Percentiles rank a stretch among this genome's conserved stretches.
phyloP scores from a whole-genome alignment of 768 basidiomycete genomes.

The Termitomyces sp. region DNA sequence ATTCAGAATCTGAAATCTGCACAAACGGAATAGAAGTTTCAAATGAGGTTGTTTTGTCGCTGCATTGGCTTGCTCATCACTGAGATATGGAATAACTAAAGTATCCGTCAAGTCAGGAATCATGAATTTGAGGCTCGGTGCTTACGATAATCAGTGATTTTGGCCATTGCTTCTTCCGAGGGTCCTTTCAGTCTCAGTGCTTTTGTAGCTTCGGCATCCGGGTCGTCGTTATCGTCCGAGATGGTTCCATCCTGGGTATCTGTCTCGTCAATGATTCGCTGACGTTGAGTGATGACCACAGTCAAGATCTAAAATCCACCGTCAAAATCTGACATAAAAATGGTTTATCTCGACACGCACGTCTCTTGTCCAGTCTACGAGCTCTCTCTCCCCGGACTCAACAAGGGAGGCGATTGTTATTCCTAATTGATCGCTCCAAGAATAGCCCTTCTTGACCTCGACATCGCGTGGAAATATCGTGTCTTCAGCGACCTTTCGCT shows the following conservation, averaged over 20 bases:
- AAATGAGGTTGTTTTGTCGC: conserved; percentile 76
- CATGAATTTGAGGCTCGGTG: conserved; percentile 1
- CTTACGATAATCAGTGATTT: conserved; percentile 78
- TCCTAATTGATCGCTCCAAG: conserved; percentile 87
- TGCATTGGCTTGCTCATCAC: conserved; percentile 72
- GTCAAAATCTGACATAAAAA: not conserved
- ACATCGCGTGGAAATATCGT: conserved; percentile 61
- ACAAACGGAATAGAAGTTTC: conserved; percentile 81
- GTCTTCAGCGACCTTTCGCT: conserved; percentile 38
- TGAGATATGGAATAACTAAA: conserved; percentile 72
- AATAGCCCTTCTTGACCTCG: conserved; percentile 81
- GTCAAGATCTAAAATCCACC: conserved; percentile 48
- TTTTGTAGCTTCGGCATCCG: conserved; percentile 15
- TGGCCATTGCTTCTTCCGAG: conserved; percentile 65
- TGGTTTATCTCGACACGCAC: conserved; percentile 41
- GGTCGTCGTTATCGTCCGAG: conserved; percentile 26
- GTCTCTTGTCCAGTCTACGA: conserved; percentile 80
- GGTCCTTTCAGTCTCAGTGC: conserved; percentile 36
- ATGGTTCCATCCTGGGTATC: conserved; percentile 33
- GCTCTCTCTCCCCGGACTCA: conserved; percentile 56
- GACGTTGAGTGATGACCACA: conserved; percentile 56
- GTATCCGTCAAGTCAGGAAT: not conserved
- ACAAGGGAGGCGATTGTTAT: conserved; percentile 76
- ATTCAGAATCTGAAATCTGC: conserved; percentile 63
- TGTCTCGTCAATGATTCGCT: conserved; percentile 58